Evolutionary conservation across 2,329 filamentous ascomycete species (phyloP).

Genomic region (Ustulina deusta): DNA sequence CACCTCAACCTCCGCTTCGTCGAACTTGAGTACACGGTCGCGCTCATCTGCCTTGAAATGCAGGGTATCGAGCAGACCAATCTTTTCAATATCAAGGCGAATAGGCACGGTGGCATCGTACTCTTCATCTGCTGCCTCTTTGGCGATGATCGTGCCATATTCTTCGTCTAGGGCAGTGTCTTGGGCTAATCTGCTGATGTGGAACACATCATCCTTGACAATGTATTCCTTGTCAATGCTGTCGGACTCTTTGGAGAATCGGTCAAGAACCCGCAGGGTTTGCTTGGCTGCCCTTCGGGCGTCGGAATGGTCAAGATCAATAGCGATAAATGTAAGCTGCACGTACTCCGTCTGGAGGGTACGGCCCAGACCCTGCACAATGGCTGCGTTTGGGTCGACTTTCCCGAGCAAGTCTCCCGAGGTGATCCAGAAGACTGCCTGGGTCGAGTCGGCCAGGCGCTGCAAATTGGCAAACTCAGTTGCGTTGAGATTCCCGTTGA

Average conservation of each 20-base stretch:
- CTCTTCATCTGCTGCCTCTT: conserved; percentile 24
- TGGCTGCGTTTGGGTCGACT: conserved; percentile 31
- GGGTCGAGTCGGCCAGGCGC: conserved; percentile 25
- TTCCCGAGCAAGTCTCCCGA: conserved; percentile 31
- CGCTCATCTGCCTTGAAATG: conserved; percentile 36
- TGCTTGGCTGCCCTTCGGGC: conserved; percentile 17
- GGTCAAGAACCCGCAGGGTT: conserved; percentile 14
- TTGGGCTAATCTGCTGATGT: conserved; percentile 32
- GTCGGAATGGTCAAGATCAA: conserved; percentile 29
- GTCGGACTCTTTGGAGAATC: conserved; percentile 28
- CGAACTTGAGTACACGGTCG: conserved; percentile 14
- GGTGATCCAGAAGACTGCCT: conserved; percentile 36
- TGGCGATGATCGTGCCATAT: conserved; percentile 30
- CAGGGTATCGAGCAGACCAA: conserved; percentile 38
- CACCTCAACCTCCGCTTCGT: conserved; percentile 38
- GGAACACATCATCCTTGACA: conserved; percentile 33
- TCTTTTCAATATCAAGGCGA: conserved; percentile 30
- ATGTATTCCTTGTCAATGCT: conserved; percentile 37
- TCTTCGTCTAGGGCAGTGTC: conserved; percentile 28
- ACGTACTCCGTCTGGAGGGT: conserved; percentile 32
- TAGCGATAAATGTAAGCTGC: conserved; percentile 25
- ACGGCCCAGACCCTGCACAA: conserved; percentile 34
- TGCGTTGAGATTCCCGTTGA: conserved; percentile 34
- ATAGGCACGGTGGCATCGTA: conserved; percentile 29
- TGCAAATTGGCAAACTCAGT: conserved; percentile 31